Conservation (phyloP, 2,329 filamentous ascomycete species). For the Fusarium solani-melongenae region DNA sequence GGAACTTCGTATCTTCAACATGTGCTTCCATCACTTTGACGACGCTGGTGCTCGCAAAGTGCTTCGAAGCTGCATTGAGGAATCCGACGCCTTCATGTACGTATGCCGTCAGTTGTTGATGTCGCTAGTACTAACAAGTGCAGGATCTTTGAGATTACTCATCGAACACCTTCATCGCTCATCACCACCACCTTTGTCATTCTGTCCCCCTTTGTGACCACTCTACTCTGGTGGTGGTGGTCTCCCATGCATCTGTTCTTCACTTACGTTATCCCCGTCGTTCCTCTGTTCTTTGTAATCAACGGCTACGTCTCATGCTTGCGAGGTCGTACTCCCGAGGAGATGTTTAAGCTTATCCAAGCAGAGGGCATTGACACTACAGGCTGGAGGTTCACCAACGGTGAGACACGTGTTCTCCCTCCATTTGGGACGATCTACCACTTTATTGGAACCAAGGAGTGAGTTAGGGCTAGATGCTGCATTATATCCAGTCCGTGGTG, state of each 20-base stretch:
- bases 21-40: conserved; percentile 41
- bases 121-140: not conserved
- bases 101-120: not conserved
- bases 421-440: conserved; percentile 38
- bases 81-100: conserved; percentile 36
- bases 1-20: conserved; percentile 37
- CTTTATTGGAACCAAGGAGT: conserved; percentile 32
- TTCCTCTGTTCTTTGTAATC: conserved; percentile 36
- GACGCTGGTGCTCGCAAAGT: conserved; percentile 36
- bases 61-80: conserved; percentile 33
- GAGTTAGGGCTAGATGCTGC: not conserved
- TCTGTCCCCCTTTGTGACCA: conserved; percentile 35
- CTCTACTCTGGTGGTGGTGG: conserved; percentile 37
- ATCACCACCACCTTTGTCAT: conserved; percentile 37
- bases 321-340: conserved; percentile 23
- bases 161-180: conserved; percentile 34
- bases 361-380: conserved; percentile 29
- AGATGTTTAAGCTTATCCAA: conserved; percentile 31
- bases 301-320: conserved; percentile 37
- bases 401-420: conserved; percentile 33
- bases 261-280: conserved; percentile 33
- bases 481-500: not conserved
- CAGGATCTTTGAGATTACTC: conserved; percentile 38
- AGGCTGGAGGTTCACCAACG: conserved; percentile 29
- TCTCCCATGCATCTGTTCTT: conserved; percentile 37